Base-by-base conservation (phyloP, 2,329 filamentous ascomycete species). In the Aspergillus aculeatus region DNA sequence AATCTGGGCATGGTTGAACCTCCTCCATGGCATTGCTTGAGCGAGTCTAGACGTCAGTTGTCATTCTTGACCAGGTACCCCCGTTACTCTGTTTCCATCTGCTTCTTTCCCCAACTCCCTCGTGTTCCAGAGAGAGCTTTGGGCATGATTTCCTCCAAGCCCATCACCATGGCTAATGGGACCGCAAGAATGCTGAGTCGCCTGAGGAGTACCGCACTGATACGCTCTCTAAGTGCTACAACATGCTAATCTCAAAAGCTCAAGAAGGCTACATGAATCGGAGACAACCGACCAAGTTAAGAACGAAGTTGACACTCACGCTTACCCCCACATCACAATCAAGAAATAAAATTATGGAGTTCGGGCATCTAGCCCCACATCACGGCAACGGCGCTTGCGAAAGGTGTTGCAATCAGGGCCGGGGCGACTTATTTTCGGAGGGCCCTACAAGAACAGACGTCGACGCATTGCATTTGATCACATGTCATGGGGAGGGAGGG, bases 351-450 rank as follows among this genome's bases (percentile, higher is more conserved):
- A 44, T 35, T 14, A 29, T 26, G 31, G 3, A 23, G 16, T 47
- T 9, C 7, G 4, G 12, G 5, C 24, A 19, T 32, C 38, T 24
- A 12, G 31, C 26, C 41, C 47, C 7, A 48, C 53, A 21, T 24
- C 12, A 32, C 53, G 41, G 53, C 24, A 55, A 48, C 41, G 53
- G 44, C 44, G 53, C 26, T 47, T 47, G 53, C 32, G 12, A 55
- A 31, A 55, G 21, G 41, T 47, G 47, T 55, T 55, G 26, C 10
- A 35, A 55, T 55, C n/a, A 55, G 38, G 53, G 53, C 44, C 53
- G n/a, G 14, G 53, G 16, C 44, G 31, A 48, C n/a, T 23, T 35
- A 9, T 29, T 23, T 4, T 24, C 47, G 12, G 35, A 5, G 35
- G 24, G 41, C 24, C 26, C 23, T 47, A n/a, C 19, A 26, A 32